Evolutionary conservation across 2,329 filamentous ascomycete genomes (phyloP).

Genomic region (Botrytis aclada): DNA sequence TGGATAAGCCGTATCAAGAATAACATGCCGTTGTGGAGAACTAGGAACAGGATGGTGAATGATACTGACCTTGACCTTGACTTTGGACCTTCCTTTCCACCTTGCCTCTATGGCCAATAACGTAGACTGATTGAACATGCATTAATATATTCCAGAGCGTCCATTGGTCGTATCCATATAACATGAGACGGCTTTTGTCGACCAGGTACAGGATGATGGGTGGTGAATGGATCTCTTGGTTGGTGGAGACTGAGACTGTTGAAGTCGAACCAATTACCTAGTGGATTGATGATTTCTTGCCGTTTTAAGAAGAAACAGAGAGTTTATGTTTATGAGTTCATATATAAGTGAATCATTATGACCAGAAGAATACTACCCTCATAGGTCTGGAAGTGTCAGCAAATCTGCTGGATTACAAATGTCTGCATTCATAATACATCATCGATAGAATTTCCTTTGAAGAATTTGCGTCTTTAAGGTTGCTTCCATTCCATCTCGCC

Average conservation of each 20-base stretch:
- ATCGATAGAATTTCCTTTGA: not conserved
- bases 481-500: not conserved
- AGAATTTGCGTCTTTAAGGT: not conserved
- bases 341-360: not conserved
- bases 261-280: not conserved
- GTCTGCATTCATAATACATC: not conserved
- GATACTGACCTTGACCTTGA: not conserved
- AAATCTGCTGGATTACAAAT: not conserved
- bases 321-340: not conserved
- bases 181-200: not conserved
- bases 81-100: not conserved
- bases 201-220: not conserved
- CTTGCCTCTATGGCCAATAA: not conserved
- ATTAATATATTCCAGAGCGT: not conserved
- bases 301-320: not conserved
- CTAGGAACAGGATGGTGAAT: not conserved
- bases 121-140: no score
- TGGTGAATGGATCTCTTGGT: conserved; percentile 1
- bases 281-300: not conserved
- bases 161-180: conserved; percentile 4
- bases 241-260: not conserved
- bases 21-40: no score
- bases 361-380: no score
- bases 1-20: not conserved
- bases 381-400: not conserved